A percentile compares a stretch with the other conserved stretches of the same genome.
Evolutionary conservation across 202 grass and related monocot species (phyloP).

Genomic region (Setaria viridis): DNA sequence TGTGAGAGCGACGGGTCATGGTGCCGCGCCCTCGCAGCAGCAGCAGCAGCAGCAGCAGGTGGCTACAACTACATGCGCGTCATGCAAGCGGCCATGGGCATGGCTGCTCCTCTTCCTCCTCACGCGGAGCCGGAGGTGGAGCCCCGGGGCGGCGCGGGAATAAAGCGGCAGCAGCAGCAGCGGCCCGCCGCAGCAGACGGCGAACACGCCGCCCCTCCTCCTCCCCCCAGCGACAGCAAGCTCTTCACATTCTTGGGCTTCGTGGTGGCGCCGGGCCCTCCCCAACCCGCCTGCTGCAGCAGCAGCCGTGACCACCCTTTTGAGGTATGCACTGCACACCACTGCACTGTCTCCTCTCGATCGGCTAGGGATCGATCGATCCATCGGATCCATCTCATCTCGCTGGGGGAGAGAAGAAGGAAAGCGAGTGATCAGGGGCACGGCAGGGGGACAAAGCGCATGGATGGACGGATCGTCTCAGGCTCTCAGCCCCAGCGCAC

Average conservation of each 20-base stretch:
- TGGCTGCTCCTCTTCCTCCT: neutral
- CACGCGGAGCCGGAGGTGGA: neutral
- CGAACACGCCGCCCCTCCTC: neutral
- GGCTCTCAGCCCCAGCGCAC: neutral
- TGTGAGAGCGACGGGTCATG: slow-evolving; percentile 34
- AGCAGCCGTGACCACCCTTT: slow-evolving; percentile 20
- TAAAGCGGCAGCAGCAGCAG: slow-evolving; percentile 13
- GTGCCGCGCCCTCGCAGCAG: slow-evolving; percentile 7
- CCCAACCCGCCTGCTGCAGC: neutral
- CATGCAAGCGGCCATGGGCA: slow-evolving; percentile 37
- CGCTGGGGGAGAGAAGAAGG: neutral
- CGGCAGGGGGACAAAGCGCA: slow-evolving; percentile 28
- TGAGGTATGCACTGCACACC: slow-evolving; percentile 32
- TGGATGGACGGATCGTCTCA: slow-evolving; percentile 28
- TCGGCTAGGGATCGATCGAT: neutral
- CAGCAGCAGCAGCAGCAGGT: slow-evolving; percentile 24
- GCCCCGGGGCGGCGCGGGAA: slow-evolving; percentile 16
- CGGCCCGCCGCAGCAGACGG: neutral
- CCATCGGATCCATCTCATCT: neutral
- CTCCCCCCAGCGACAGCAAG: neutral
- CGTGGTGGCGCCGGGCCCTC: slow-evolving; percentile 35
- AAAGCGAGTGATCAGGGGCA: slow-evolving; percentile 1
- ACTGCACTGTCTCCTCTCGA: neutral
- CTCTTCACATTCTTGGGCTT: slow-evolving; percentile 50
- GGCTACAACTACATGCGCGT: slow-evolving; percentile 44